Base-by-base conservation (phyloP, 306 rosid species). In the Oxytropis ochrocephala region DNA sequence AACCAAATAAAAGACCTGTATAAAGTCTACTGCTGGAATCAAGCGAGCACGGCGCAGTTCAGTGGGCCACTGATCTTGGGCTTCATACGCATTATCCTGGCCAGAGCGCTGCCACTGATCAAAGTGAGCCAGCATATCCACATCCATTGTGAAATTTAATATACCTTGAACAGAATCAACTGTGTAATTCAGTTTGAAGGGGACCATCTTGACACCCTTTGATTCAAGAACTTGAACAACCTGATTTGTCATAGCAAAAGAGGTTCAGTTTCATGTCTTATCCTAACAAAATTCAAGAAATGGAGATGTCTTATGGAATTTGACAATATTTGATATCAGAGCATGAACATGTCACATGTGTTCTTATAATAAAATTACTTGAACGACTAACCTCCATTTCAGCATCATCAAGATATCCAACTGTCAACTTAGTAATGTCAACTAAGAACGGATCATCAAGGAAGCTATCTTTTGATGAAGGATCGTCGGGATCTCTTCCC, bases 41-140 rank as follows among this genome's bases (percentile, higher is more conserved):
- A 89, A 0, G 67, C 80, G 91, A 11, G 90, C 87, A 16, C 88
- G 83, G 5, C 79, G 75, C 11, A 84, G 74, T 75, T 87, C 88
- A 56, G 82, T 70, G 3, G 91, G 95, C 95, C 95, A 92, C 67
- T 89, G 95, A 59, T 87, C 96, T 81, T 85, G 84, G 29, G 97
- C 88, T 84, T 92, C 96, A 27, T 84, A 92, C 18, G 35, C 83
- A 61, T 80, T 68, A 73, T 92, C 92, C 51, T 79, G 44, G 24
- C 88, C 90, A 0, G 79, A 75, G 35, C 89, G 82, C 59, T 89
- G 95, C 97, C 95, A 92, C 66, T 79, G 83, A 68, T 92, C 96
- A 70, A 92, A 85, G 76, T 89, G 95, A 29, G 90, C 79, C 78
- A 89, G 79, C 87, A 83, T 92, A 63, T 92, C 97, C 64, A 89